Evolutionary conservation across 2,329 filamentous ascomycete genomes (phyloP), one percentile per base, ranked within the genome.

Genomic region (Exophiala spinifera): DNA sequence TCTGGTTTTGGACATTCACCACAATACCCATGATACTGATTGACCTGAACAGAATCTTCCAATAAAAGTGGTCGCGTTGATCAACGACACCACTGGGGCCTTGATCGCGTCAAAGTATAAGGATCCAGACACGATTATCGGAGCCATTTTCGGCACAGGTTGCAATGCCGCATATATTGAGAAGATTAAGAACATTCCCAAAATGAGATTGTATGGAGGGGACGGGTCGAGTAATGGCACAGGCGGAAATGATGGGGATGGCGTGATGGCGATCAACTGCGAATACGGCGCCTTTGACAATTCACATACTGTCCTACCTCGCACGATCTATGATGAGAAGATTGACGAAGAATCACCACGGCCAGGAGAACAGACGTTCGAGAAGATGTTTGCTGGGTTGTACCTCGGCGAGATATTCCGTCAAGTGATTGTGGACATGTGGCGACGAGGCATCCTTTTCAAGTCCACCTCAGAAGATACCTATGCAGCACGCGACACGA

Each of bases 401-500:
- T 97, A 96, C 70, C 82, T 96, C 1, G 92, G 91, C 61, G 91
- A 97, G 73, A 87, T 96, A 66, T 94, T 96, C 82, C 89, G 92
- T 56, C 81, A 95, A 47, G 84, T 91, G 52, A 76, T 96, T 50
- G 77, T 95, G 15, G 91, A 96, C 65, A 77, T 96, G 46, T 84
- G 95, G 70, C 87, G 94, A 65, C 87, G 84, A 69, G 81, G 83
- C 63, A 80, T 85, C 60, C 77, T 87, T 62, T 85, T 99, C 62
- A 96, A 97, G 70, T 82, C 87, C 28, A 10, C 8, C 28, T 31
- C 28, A 10, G 28, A 10, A 31, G 7, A 31, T 10, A 10, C 6
- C 28, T 10, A 6, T 31, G 28, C 8, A 11, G 4, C 11, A 10
- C 7, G 11, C 7, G 28, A n/a, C n/a, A n/a, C n/a, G n/a, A n/a